Evolutionary conservation across 331 rosid species (phyloP), one percentile per base, ranked within the genome.

Genomic region (Pyrus hybrid): DNA sequence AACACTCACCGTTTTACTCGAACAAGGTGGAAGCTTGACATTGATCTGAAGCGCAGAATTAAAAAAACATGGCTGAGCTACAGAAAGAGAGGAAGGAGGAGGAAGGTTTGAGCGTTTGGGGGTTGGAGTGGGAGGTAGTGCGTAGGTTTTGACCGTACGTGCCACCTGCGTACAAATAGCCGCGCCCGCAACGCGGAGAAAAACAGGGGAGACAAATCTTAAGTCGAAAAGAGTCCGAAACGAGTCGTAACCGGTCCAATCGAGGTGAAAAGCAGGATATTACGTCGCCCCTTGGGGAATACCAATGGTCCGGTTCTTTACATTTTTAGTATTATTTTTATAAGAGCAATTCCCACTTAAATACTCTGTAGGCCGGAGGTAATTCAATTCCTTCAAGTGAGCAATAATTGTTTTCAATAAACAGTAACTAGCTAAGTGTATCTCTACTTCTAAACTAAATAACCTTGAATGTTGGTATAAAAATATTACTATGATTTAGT

Each of bases 251-350:
- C 41, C 75, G 86, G 83, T 80, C 83, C 72, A 82, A 77, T 63
- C 81, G 79, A 88, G 82, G 86, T 68, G 22, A 79, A 66, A 26
- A 20, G 70, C 69, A 68, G 82, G 72, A 76, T 10, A 49, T 72
- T 32, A 77, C 80, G 70, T 73, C 16, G 73, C 47, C 47, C 5
- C 70, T 37, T 1, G 51, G 64, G 43, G 12, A 37, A 30, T 49
- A 6, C 32, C 47, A 11, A 41, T 3, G 14, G 47, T 14, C 58
- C 20, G 18, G 20, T 17, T 30, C 16, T 71, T 30, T 56, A 17
- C 37, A 32, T 21, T 8, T 54, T 57, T 33, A 51, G 21, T n/a
- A 18, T 5, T 10, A 5, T 41, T 41, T 41, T 41, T 41, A 11
- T 10, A 2, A 9, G 47, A 41, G 47, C 47, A 41, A 10, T 10